Base-by-base conservation (phyloP, 306 rosid genomes). In the Vigna angularis region DNA sequence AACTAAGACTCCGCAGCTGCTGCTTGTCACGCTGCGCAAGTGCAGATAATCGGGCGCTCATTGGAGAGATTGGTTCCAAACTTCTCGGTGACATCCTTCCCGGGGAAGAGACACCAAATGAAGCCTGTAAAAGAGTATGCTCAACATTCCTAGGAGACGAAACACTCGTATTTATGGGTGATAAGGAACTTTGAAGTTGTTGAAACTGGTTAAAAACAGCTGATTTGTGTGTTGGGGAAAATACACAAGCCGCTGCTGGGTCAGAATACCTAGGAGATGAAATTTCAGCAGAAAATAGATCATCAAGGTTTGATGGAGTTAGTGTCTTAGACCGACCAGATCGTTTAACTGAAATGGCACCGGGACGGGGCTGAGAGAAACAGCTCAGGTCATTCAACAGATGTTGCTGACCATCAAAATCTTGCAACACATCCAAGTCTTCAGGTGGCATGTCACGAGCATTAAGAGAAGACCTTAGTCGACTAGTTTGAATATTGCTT, bases 51-150 rank as follows among this genome's bases (percentile, higher is more conserved):
- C 95, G 89, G 47, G 93, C 66, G 9, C 89, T 79, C 95, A 87
- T 87, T 3, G 98, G 98, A 65, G 98, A 91, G 16, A 88, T 88
- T 5, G 92, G 89, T 69, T 93, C 98, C 74, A 89, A 24, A 58
- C 87, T 89, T 81, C 97, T 86, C 0, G 98, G 97, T 1, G 98
- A 91, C 97, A 93, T 91, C 82, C 98, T 87, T 59, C 98, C 98
- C 9, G 98, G 92, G 32, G 98, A 90, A 64, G 87, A 85, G 28
- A 88, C 85, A 45, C 93, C 89, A 75, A 83, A 93, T 7, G 94
- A 78, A 59, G 90, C 86, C 78, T 88, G 97, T 18, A 89, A 62
- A 3, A 88, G 80, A 76, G 85, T 87, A 77, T 91, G 95, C 42
- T 93, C 97, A 5, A 80, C 90, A 72, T 81, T 87, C 69, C 87